These are phyloP conservation scores for Cryptococcus deneoformans DNA, from an alignment of 1,284 basidiomycete genomes.

Conservation along the genomic window DNA sequence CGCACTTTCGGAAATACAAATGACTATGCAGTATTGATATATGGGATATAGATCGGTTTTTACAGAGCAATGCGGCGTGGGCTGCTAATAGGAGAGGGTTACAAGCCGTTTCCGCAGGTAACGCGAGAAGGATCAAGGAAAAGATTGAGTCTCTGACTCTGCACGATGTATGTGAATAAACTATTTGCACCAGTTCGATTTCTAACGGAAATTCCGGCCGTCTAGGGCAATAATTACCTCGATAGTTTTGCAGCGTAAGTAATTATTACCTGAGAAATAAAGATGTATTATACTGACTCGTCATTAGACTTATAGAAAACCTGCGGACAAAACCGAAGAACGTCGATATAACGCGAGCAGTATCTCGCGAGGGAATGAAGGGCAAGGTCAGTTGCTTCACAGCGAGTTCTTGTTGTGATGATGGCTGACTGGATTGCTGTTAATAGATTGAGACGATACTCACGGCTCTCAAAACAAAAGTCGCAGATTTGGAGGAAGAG, in stretches of 20 bases:
- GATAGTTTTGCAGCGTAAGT: conserved; percentile 25
- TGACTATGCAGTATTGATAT: no score
- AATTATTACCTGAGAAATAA: no score
- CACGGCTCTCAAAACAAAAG: conserved; percentile 18
- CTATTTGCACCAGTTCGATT: not conserved
- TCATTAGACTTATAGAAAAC: not conserved
- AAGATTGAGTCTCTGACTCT: conserved; percentile 28
- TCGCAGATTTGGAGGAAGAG: conserved; percentile 20
- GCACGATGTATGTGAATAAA: conserved; percentile 23
- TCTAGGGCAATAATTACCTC: conserved; percentile 23
- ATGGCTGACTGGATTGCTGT: not conserved
- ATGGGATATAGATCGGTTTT: conserved; percentile 33
- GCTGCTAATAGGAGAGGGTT: conserved; percentile 34
- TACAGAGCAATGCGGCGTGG: conserved; percentile 28
- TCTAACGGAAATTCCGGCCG: not conserved
- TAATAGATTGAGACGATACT: conserved; percentile 21
- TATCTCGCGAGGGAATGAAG: conserved; percentile 26
- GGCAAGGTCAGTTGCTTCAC: conserved; percentile 22
- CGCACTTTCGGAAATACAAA: no score
- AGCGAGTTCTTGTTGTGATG: not conserved
- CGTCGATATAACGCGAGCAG: not conserved
- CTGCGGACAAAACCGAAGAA: no score
- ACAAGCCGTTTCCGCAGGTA: conserved; percentile 28
- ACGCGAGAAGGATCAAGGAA: conserved; percentile 29
- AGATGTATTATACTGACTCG: not conserved